phyloP scores from a whole-genome alignment of 2,329 filamentous ascomycete genomes.

The Lithohypha guttulata region DNA sequence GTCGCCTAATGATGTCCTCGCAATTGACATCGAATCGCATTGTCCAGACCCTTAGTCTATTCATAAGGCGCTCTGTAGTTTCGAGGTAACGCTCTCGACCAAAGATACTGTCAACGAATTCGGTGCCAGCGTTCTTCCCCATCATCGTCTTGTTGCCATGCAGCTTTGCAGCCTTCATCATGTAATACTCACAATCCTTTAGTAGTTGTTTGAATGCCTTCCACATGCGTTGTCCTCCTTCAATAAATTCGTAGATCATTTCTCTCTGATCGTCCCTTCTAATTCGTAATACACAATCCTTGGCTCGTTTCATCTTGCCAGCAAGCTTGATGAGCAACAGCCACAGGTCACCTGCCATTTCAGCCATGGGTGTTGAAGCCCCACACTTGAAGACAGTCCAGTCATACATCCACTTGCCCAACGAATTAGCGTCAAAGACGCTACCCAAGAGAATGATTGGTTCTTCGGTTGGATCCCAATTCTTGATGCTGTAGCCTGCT shows the following conservation, averaged over 20 bases:
- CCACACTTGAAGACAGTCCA: constrained; percentile 93
- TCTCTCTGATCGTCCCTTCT: constrained; percentile 63
- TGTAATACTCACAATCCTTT: constrained; percentile 84
- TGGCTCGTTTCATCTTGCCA: constrained; percentile 84
- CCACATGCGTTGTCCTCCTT: constrained; percentile 76
- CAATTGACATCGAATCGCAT: constrained; percentile 94
- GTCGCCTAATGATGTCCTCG: constrained; percentile 65
- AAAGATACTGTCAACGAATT: constrained; percentile 94
- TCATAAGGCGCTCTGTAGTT: constrained; percentile 88
- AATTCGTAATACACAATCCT: constrained; percentile 64
- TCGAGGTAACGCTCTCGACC: constrained; percentile 81
- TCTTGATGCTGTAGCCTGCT: constrained; percentile 84
- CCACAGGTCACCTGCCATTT: constrained; percentile 92
- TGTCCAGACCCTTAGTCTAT: constrained; percentile 75
- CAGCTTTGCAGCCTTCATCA: constrained; percentile 79
- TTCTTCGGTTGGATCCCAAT: constrained; percentile 91
- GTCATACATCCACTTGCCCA: constrained; percentile 99
- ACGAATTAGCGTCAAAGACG: constrained; percentile 92
- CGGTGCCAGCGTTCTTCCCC: constrained; percentile 82
- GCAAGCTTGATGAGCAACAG: constrained; percentile 85
- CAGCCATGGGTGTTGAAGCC: constrained; percentile 69
- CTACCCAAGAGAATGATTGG: constrained; percentile 90
- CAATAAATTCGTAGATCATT: constrained; percentile 81
- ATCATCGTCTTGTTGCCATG: constrained; percentile 57
- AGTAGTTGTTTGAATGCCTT: constrained; percentile 75